phyloP scores from a whole-genome alignment of 768 basidiomycete species.

The Gautieria morchelliformis region DNA sequence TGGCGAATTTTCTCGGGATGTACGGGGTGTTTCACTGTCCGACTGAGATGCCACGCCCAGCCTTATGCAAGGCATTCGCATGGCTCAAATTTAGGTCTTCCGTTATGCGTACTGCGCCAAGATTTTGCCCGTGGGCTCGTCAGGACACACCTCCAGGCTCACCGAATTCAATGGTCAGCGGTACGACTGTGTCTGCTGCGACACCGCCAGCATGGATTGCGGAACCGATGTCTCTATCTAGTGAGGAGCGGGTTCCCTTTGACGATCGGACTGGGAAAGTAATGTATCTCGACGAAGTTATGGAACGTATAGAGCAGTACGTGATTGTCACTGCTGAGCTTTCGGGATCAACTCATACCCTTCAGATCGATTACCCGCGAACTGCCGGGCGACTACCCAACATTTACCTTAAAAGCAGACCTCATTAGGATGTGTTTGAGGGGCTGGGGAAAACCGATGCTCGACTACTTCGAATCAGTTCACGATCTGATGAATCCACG shows the following conservation, averaged over 20 bases:
- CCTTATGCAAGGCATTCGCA: conserved; percentile 34
- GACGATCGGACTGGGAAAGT: conserved; percentile 7
- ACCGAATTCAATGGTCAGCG: not conserved
- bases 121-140: conserved; percentile 39
- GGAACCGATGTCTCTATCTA: conserved; percentile 23
- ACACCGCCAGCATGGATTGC: conserved; percentile 4
- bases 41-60: not conserved
- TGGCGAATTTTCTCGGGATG: conserved; percentile 30
- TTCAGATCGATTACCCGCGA: conserved; percentile 60
- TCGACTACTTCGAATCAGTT: conserved; percentile 5
- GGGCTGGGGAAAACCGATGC: conserved; percentile 4
- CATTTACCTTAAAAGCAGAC: conserved; percentile 45
- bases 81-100: conserved; percentile 35
- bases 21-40: conserved; percentile 31
- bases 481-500: not conserved
- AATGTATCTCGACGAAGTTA: conserved; percentile 24
- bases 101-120: conserved; percentile 46
- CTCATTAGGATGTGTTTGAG: conserved; percentile 30
- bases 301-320: conserved; percentile 12
- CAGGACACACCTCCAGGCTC: conserved; percentile 8
- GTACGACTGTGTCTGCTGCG: not conserved
- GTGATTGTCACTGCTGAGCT: conserved; percentile 13
- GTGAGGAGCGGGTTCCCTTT: conserved; percentile 30
- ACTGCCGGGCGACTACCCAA: conserved; percentile 54
- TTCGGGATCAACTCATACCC: too few species aligned